A percentile compares a stretch with the other conserved stretches of the same genome.
Conservation (phyloP, 257 asterid genomes). For the Perilla frutescens region DNA sequence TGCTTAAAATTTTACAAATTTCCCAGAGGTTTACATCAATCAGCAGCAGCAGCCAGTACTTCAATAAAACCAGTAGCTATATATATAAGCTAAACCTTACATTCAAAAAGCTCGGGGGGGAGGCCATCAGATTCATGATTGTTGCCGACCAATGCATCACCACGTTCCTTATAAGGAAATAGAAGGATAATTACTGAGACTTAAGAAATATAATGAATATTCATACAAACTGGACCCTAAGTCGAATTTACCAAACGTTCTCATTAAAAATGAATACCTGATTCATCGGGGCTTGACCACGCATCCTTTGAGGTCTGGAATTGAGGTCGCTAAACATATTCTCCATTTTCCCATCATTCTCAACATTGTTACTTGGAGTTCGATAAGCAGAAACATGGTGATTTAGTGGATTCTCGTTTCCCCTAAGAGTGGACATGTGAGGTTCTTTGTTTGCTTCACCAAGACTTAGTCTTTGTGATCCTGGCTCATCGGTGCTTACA, state of each 20-base stretch:
- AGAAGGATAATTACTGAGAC: slow-evolving; percentile 26
- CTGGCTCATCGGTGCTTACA: slow-evolving; percentile 48
- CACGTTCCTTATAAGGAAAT: slow-evolving; percentile 46
- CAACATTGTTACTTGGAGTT: slow-evolving; percentile 40
- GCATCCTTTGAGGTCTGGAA: slow-evolving; percentile 71
- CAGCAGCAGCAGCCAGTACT: neutral
- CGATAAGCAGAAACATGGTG: slow-evolving; percentile 43
- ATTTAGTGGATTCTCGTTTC: slow-evolving; percentile 48
- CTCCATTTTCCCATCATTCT: slow-evolving; percentile 49
- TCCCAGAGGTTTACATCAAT: slow-evolving; percentile 5
- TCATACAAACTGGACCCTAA: slow-evolving; percentile 38
- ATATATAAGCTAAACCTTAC: too few species aligned
- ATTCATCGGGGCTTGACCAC: slow-evolving; percentile 56
- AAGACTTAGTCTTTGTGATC: slow-evolving; percentile 48
- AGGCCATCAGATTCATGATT: slow-evolving; percentile 66
- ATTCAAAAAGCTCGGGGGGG: too few species aligned
- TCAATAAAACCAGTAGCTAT: too few species aligned
- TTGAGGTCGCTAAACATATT: slow-evolving; percentile 80
- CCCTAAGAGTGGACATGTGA: slow-evolving; percentile 36
- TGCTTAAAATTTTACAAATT: too few species aligned
- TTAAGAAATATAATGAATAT: neutral
- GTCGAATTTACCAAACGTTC: slow-evolving; percentile 15
- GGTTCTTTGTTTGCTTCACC: slow-evolving; percentile 52
- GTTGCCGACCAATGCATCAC: slow-evolving; percentile 43
- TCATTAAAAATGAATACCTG: slow-evolving; percentile 52